Percentiles rank a stretch among this genome's conserved stretches.
Evolutionary conservation across 2,329 filamentous ascomycete species (phyloP).

Genomic region (Penicillium sp.): DNA sequence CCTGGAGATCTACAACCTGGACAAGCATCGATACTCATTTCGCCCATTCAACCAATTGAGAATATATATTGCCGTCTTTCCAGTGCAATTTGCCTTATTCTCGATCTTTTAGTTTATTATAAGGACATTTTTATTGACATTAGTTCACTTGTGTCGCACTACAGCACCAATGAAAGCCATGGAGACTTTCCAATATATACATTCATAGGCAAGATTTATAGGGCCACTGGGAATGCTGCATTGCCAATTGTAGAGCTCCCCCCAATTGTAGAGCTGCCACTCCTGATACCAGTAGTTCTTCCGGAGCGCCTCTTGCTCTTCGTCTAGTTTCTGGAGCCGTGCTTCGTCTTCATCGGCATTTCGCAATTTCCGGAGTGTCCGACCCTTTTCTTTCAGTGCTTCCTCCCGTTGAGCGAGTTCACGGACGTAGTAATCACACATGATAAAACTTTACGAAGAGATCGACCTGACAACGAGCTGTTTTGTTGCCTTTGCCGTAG

Average conservation of each 20-base stretch:
- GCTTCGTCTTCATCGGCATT: no score
- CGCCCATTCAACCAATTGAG: not conserved
- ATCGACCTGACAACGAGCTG: not conserved
- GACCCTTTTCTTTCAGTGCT: not conserved
- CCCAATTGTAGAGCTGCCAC: not conserved
- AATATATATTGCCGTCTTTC: not conserved
- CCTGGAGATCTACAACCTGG: not conserved
- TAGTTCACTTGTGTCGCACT: not conserved
- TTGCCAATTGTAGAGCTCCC: not conserved
- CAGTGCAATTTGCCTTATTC: not conserved
- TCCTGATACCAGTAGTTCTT: not conserved
- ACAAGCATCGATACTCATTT: not conserved
- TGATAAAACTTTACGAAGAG: not conserved
- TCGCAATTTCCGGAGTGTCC: not conserved
- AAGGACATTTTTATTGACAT: not conserved
- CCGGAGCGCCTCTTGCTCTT: not conserved
- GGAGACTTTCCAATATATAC: not conserved
- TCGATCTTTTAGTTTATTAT: not conserved
- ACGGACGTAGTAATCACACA: not conserved
- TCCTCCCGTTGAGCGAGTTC: not conserved
- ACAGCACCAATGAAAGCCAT: not conserved
- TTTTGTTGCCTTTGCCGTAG: not conserved
- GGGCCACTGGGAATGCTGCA: not conserved
- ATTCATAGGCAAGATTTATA: not conserved
- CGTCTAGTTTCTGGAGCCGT: not conserved